Percentiles rank a stretch among this genome's conserved stretches.
Evolutionary conservation across 495 filamentous ascomycete species (phyloP).

Genomic region (Tuber indicum): DNA sequence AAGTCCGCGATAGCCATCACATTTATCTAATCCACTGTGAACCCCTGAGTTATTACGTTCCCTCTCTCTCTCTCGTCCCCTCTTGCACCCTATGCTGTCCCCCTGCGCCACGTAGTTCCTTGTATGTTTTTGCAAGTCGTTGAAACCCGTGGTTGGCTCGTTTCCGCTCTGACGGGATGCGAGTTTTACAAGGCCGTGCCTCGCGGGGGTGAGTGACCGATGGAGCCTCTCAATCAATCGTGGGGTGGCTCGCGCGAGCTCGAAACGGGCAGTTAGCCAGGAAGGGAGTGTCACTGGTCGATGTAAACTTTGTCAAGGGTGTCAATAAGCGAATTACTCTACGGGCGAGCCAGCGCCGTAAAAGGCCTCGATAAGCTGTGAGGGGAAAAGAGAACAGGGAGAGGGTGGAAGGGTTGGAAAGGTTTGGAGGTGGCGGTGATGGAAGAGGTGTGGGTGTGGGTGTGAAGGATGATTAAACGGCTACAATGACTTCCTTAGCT

Average conservation of each 20-base stretch:
- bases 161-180: slow-evolving; percentile 8
- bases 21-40: slow-evolving; percentile 37
- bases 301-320: slow-evolving; percentile 22
- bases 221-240: slow-evolving; percentile 25
- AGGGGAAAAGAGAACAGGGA: background rate
- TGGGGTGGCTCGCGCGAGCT: slow-evolving; percentile 26
- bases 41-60: slow-evolving; percentile 16
- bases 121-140: slow-evolving; percentile 7
- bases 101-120: slow-evolving; percentile 7
- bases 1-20: slow-evolving; percentile 38
- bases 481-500: slow-evolving; percentile 3
- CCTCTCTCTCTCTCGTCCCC: slow-evolving; percentile 4
- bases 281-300: slow-evolving; percentile 1
- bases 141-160: slow-evolving; percentile 17
- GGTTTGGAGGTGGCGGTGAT: slow-evolving; percentile 18
- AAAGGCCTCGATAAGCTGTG: background rate
- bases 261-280: slow-evolving; percentile 1
- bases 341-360: slow-evolving; percentile 34
- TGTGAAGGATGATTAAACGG: background rate
- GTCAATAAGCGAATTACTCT: slow-evolving; percentile 30
- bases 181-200: background rate
- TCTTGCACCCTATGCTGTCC: background rate
- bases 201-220: slow-evolving; percentile 7
- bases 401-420: slow-evolving; percentile 12
- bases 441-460: slow-evolving; percentile 9